A percentile compares a stretch with the other conserved stretches of the same genome.
Conservation (phyloP, 495 filamentous ascomycete genomes). For the Thozetella sp. region DNA sequence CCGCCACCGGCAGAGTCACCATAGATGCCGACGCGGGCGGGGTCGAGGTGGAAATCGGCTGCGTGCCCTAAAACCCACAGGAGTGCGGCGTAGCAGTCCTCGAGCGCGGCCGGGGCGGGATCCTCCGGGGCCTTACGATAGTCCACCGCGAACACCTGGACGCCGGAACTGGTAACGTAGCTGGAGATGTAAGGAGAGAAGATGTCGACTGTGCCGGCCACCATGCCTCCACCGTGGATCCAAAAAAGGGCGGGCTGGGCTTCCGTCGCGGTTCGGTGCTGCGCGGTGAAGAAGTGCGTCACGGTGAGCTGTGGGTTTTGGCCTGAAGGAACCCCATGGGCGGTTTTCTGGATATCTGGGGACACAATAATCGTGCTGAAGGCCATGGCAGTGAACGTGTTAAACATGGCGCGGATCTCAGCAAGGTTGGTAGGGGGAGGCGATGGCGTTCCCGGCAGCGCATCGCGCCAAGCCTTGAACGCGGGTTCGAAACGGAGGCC, state of each 20-base stretch:
- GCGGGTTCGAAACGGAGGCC: no score
- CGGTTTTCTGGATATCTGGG: no score
- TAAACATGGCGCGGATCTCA: no score
- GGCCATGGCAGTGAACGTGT: no score
- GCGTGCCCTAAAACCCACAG: constrained; percentile 27
- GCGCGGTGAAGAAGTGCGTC: background rate
- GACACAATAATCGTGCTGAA: no score
- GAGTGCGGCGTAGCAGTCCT: constrained; percentile 35
- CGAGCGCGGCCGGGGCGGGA: constrained; percentile 26
- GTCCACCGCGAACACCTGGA: constrained; percentile 30
- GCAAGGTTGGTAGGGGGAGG: no score
- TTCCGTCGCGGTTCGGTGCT: background rate
- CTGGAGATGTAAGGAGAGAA: constrained; percentile 16
- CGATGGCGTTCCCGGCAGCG: no score
- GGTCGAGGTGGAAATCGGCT: constrained; percentile 29
- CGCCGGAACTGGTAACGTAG: constrained; percentile 16
- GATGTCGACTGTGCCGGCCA: constrained; percentile 24
- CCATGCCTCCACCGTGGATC: constrained; percentile 39
- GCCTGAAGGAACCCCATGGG: no score
- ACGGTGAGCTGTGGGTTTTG: no score
- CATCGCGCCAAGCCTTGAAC: no score
- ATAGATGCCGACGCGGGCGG: constrained; percentile 28
- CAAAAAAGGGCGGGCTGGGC: constrained; percentile 28
- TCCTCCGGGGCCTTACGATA: constrained; percentile 46
- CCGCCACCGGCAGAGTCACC: constrained; percentile 43